phyloP scores from a whole-genome alignment of 768 basidiomycete genomes.

The Lentinus brumalis region DNA sequence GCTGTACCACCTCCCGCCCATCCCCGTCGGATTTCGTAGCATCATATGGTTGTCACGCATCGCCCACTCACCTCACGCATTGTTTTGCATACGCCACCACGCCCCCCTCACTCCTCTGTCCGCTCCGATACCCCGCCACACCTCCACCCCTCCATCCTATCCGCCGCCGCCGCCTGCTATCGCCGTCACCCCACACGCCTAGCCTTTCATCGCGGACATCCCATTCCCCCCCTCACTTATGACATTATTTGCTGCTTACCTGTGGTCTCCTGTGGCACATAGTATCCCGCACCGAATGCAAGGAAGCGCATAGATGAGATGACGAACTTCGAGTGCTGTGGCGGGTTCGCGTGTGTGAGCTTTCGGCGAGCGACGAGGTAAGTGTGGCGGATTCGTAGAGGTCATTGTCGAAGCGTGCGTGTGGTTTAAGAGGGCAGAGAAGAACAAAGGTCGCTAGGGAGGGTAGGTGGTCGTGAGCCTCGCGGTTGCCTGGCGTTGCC shows the following conservation, averaged over 20 bases:
- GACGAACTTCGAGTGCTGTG: neutral
- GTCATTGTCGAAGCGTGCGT: neutral
- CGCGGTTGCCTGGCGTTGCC: neutral
- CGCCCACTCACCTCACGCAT: constrained; percentile 17
- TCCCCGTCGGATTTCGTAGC: constrained; percentile 1
- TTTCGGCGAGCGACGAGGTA: neutral
- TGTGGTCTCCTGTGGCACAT: constrained; percentile 10
- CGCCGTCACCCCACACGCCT: neutral
- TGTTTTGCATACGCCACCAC: constrained; percentile 17
- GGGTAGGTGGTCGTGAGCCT: neutral
- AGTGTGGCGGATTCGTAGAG: neutral
- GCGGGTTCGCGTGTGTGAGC: neutral
- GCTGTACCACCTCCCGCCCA: constrained; percentile 3
- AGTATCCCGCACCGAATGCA: constrained; percentile 9
- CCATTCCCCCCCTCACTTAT: constrained; percentile 17
- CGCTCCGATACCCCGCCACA: constrained; percentile 11
- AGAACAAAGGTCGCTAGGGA: neutral
- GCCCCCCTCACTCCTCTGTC: neutral
- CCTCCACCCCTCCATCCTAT: neutral
- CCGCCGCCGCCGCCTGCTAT: neutral
- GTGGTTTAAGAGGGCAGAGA: neutral
- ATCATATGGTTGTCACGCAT: constrained; percentile 12
- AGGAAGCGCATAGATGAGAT: constrained; percentile 21
- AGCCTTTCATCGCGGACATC: neutral
- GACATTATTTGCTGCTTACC: constrained; percentile 23